Base-by-base conservation (phyloP, 2,329 filamentous ascomycete genomes). In the Alternaria infectoria region DNA sequence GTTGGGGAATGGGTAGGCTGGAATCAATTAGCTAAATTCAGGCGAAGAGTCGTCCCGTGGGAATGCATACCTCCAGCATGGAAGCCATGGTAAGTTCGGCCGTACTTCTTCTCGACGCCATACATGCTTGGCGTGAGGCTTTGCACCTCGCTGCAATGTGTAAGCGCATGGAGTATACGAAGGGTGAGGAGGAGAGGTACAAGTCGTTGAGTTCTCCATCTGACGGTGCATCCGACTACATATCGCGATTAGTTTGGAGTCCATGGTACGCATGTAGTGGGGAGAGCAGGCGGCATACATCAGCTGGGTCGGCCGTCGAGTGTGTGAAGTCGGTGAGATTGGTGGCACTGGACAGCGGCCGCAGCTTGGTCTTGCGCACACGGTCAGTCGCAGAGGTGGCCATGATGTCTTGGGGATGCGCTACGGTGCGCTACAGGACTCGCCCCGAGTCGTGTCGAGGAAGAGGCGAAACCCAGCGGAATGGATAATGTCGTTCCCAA, bases 61-160 rank as follows among this genome's bases (percentile, higher is more conserved):
- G 10, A 6, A n/a, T 61, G 46, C 77, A 69, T 74, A 82, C 80
- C 79, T 59, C 80, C 80, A 19, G 77, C 75, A 60, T 76, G 74
- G 58, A 79, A 81, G 40, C 76, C 70, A 56, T 81, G 79, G 65
- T 82, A 81, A 25, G 79, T 81, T 60, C 80, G 71, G 60, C 80
- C 80, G 73, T 81, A 80, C 62, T 80, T 77, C 61, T 74, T 75
- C 43, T 81, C 70, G 57, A 75, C 79, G 66, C 81, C 75, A 66
- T 74, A 77, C 40, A 81, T 80, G 68, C 77, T 80, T 61, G 76
- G 73, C 44, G 77, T 79, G 65, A 80, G 74, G 36, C 78, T 81
- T 58, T 77, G 74, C 8, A 78, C 78, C 62, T 78, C 78, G 54
- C 79, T 80, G 69, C 36, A 12, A 8, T 45, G 50, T 17, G 69